Conservation (phyloP, 176 grass and related monocot genomes). For the Carex parvula region DNA sequence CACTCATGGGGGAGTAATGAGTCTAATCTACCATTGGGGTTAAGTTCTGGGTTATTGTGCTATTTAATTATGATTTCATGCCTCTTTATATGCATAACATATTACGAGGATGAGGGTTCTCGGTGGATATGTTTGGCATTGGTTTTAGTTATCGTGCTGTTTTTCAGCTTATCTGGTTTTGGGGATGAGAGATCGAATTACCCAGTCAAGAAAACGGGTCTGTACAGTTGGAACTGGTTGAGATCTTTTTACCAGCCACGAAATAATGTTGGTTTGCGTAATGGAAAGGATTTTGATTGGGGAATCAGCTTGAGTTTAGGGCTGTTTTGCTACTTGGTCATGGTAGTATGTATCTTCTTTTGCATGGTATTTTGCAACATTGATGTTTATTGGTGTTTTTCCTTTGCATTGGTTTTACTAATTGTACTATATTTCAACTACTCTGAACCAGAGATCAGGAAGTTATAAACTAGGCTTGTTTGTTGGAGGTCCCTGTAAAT, state of each 20-base stretch:
- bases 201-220: neutral
- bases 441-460: neutral
- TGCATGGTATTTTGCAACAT: slow-evolving; percentile 17
- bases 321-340: slow-evolving; percentile 6
- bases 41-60: slow-evolving; percentile 21
- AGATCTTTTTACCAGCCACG: neutral
- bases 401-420: slow-evolving; percentile 5
- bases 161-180: slow-evolving; percentile 11
- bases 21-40: slow-evolving; percentile 36
- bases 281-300: neutral
- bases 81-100: slow-evolving; percentile 23
- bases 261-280: neutral
- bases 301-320: slow-evolving; percentile 5
- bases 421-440: slow-evolving; percentile 24
- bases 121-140: slow-evolving; percentile 25
- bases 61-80: slow-evolving; percentile 16
- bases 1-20: neutral
- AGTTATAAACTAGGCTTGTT: slow-evolving; percentile 12
- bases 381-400: slow-evolving; percentile 9
- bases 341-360: slow-evolving; percentile 18
- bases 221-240: slow-evolving; percentile 18
- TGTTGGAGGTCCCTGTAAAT: neutral
- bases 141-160: neutral
- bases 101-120: slow-evolving; percentile 17
- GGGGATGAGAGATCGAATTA: slow-evolving; percentile 9